Conservation (phyloP, 257 asterid genomes). For the Sherardia arvensis region DNA sequence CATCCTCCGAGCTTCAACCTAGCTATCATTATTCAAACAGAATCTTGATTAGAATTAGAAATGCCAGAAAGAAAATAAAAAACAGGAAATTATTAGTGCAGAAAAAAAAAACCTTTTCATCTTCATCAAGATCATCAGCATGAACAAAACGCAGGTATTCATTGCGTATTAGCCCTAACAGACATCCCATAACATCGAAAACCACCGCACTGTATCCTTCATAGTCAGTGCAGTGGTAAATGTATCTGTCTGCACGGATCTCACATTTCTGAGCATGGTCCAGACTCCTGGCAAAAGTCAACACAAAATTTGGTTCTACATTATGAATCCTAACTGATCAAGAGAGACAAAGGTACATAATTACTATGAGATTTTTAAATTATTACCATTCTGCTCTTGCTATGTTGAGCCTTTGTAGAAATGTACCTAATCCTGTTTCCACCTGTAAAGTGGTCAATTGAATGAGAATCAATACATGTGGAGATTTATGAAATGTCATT, state of each 20-base stretch:
- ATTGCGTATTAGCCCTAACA: neutral
- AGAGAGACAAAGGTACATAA: neutral
- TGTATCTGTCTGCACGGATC: neutral
- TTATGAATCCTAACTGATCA: neutral
- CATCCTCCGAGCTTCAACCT: neutral
- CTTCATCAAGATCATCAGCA: neutral
- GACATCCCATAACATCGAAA: neutral
- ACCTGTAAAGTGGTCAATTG: constrained; percentile 23
- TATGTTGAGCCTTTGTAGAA: constrained; percentile 12
- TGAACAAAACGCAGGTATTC: neutral
- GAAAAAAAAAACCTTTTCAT: neutral
- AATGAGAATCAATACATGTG: neutral
- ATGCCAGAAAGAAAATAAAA: neutral
- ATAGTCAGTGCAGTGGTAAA: neutral
- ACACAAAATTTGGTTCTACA: too few relatives aligned
- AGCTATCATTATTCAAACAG: neutral
- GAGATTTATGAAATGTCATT: too few relatives aligned
- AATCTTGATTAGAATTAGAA: neutral
- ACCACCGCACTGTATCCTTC: neutral
- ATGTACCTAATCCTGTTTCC: constrained; percentile 28
- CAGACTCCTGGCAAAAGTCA: constrained; percentile 21
- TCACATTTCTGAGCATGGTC: neutral
- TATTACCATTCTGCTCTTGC: constrained; percentile 27
- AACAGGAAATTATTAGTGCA: neutral
- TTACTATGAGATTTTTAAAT: neutral